Conservation (phyloP, 495 filamentous ascomycete species). For the Penicillium alfredii region DNA sequence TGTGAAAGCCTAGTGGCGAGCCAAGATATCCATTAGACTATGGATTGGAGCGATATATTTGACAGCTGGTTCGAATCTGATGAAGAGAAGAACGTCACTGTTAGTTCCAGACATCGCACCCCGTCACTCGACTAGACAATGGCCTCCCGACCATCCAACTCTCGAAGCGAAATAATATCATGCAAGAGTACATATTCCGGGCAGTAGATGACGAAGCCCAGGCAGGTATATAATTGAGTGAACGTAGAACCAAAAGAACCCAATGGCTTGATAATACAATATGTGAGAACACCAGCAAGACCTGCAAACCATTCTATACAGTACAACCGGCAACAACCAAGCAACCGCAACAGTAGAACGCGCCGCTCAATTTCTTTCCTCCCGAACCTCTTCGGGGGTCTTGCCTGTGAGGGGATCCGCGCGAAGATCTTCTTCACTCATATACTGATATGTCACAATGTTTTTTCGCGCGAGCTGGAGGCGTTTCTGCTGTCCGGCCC, state of each 20-base stretch:
- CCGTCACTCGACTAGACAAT: too few relatives aligned
- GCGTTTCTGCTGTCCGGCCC: constrained; percentile 65
- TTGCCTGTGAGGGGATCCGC: constrained; percentile 25
- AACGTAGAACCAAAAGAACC: too few relatives aligned
- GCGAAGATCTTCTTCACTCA: constrained; percentile 25
- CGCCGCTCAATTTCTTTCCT: constrained; percentile 11
- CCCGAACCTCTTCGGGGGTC: constrained; percentile 13
- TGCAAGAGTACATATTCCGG: constrained; percentile 10
- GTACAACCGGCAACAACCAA: constrained; percentile 12
- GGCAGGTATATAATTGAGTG: constrained; percentile 2
- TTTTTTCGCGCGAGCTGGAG: constrained; percentile 54
- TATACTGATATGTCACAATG: constrained; percentile 50
- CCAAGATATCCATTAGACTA: neutral
- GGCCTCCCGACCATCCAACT: too few relatives aligned
- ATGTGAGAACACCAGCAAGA: constrained; percentile 21
- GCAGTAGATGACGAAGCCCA: constrained; percentile 4
- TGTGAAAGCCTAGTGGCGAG: constrained; percentile 17
- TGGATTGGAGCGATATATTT: too few relatives aligned
- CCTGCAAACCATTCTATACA: too few relatives aligned
- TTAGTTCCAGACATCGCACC: too few relatives aligned
- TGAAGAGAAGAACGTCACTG: too few relatives aligned
- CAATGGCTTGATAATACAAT: too few relatives aligned
- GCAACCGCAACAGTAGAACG: constrained; percentile 3
- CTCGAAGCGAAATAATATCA: too few relatives aligned
- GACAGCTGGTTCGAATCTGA: too few relatives aligned